These are phyloP conservation scores for Penicillium soppii DNA, from an alignment of 495 filamentous ascomycete genomes.

Conservation along the genomic window DNA sequence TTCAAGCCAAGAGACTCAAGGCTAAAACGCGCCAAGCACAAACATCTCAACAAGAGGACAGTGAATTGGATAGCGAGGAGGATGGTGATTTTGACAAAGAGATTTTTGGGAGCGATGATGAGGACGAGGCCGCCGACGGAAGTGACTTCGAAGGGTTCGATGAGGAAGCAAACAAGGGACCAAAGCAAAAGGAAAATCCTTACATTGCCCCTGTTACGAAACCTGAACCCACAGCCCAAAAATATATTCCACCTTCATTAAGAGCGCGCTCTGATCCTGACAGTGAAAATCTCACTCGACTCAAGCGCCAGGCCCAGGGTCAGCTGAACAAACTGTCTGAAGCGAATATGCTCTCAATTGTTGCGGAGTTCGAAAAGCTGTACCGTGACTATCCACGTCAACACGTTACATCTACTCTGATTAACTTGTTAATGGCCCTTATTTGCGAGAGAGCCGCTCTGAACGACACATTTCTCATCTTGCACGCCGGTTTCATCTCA, in stretches of 20 bases:
- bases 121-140: conserved; percentile 25
- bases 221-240: conserved; percentile 30
- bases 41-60: conserved; percentile 22
- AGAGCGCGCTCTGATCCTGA: conserved; percentile 62
- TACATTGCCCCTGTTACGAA: conserved; percentile 55
- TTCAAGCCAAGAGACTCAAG: conserved; percentile 67
- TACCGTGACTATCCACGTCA: conserved; percentile 80
- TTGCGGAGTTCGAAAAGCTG: conserved; percentile 75
- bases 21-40: conserved; percentile 45
- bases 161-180: conserved; percentile 27
- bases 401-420: conserved; percentile 75
- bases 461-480: conserved; percentile 83
- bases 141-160: conserved; percentile 43
- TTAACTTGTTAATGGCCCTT: conserved; percentile 69
- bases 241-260: conserved; percentile 90
- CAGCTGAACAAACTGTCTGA: conserved; percentile 91
- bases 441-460: conserved; percentile 74
- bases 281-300: conserved; percentile 62
- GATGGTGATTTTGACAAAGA: conserved; percentile 30
- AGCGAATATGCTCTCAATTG: conserved; percentile 76
- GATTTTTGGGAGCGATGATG: conserved; percentile 27
- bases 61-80: conserved; percentile 28
- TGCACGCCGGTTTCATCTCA: conserved; percentile 87
- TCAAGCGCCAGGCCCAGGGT: conserved; percentile 81
- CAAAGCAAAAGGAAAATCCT: conserved; percentile 58